Base-by-base conservation (phyloP, 306 rosid species). In the Senna siamea region DNA sequence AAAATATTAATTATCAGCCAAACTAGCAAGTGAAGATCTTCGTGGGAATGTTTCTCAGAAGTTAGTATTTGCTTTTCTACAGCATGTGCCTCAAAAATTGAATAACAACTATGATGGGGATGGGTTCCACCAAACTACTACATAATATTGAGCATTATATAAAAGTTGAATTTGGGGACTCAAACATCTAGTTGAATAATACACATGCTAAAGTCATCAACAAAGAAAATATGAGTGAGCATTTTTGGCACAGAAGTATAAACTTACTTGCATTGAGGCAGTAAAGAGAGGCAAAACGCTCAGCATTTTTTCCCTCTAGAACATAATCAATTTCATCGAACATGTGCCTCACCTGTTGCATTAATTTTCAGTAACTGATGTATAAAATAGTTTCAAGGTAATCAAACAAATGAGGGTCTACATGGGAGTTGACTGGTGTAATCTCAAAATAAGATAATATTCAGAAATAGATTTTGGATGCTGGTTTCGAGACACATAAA, bases 321-420 rank as follows among this genome's bases (percentile, higher is more conserved):
- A 94, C 81, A 80, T 94, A 94, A 84, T 94, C 90, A 75, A 92
- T 94, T 86, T 94, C 99, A 82, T 94, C 96, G 81, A 94, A 94
- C 99, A 94, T 94, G 88, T 94, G 99, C 55, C 97, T 92, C 66
- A 92, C 96, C 97, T 94, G 96, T 81, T 80, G 53, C 79, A 87
- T 78, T 64, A 61, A 72, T 65, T 57, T 48, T 73, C 64, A 66
- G 75, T 66, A 46, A 67, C 37, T 80, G 62, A 15, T 32, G 43
- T 50, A 35, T 51, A 41, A 58, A 47, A 54, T 8, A 77, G 69
- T 74, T 64, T 66, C 66, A 80, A 73, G 9, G 30, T 69, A 77
- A 63, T 63, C 44, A 55, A 63, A 68, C 71, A 68, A 56, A 48
- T 41, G 75, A 73, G 47, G 12, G 51, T 78, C 70, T 61, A 43